phyloP scores from a whole-genome alignment of 2,329 filamentous ascomycete species.

The Aspergillus aculeatus region DNA sequence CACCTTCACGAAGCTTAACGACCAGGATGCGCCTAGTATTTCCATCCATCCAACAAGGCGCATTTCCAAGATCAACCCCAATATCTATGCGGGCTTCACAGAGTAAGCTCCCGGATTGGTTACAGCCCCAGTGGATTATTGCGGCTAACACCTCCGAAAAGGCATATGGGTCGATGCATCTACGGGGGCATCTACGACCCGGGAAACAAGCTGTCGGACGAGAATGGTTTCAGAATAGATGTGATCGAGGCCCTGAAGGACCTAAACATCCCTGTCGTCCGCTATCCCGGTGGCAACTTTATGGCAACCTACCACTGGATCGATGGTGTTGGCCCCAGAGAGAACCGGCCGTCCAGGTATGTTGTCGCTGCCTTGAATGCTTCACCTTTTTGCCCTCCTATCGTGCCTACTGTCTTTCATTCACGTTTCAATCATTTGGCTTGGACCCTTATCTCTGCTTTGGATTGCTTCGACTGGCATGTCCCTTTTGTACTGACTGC shows the following conservation, averaged over 20 bases:
- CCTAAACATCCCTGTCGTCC: constrained; percentile 71
- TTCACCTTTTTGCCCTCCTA: neutral
- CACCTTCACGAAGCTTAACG: constrained; percentile 67
- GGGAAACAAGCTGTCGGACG: constrained; percentile 68
- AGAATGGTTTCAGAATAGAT: constrained; percentile 74
- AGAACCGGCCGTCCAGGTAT: constrained; percentile 61
- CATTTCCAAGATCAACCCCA: constrained; percentile 72
- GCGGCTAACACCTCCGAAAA: constrained; percentile 35
- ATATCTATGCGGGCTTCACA: constrained; percentile 81
- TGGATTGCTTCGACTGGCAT: neutral
- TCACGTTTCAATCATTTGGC: neutral
- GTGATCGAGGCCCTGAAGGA: constrained; percentile 72
- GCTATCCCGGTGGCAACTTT: constrained; percentile 84
- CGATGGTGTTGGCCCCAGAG: constrained; percentile 73
- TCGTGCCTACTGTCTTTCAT: neutral
- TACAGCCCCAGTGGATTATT: neutral
- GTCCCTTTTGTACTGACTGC: no score
- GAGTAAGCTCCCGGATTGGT: constrained; percentile 58
- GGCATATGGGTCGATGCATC: constrained; percentile 86
- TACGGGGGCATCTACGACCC: constrained; percentile 85
- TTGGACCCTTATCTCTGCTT: no score
- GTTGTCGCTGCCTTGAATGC: neutral
- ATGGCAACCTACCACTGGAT: constrained; percentile 82
- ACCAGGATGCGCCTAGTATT: constrained; percentile 62
- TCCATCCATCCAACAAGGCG: constrained; percentile 63